Base-by-base conservation (phyloP, 345 rosid species). In the Raphanus raphanistrum region DNA sequence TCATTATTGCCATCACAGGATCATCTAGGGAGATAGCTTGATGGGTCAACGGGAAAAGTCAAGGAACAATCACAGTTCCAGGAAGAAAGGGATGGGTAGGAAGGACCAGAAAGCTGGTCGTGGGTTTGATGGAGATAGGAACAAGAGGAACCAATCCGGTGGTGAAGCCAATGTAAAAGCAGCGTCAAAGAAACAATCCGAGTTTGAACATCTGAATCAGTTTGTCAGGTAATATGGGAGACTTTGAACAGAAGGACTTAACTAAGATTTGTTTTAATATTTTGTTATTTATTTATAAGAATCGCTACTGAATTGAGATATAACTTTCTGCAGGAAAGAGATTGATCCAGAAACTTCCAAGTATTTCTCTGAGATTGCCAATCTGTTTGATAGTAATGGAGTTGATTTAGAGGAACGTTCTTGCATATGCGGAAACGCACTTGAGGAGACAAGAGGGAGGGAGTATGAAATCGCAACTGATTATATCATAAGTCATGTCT, bases 401-500 rank as follows among this genome's bases (percentile, higher is more conserved):
- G 88, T 87, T 74, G 94, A 89, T 38, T 79, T 90, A 28, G 98
- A 89, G 76, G 98, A 92, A 76, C 85, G 95, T 48, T 73, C 89
- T 0, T 86, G 81, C 4, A 84, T 93, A 55, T 93, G 98, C 38
- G 87, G 84, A 50, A 91, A 85, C 84, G 97, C 98, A 17, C 88
- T 93, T 64, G 97, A 90, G 77, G 98, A 91, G 86, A 85, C 96
- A 28, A 85, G 73, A 79, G 98, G 92, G 64, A 93, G 90, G 75
- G 97, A 91, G 61, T 87, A 86, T 63, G 96, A 90, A 68, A 86
- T 92, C 74, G 92, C 98, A 13, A 94, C 98, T 1, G 99, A 95
- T 78, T 92, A 93, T 77, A 90, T 90, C 74, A 78, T 91, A 67
- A 95, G 97, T 78, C 97, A 93, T 83, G 87, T 87, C 48, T 60